phyloP scores from a whole-genome alignment of 2,329 filamentous ascomycete species.

The Colletotrichum falcatum region DNA sequence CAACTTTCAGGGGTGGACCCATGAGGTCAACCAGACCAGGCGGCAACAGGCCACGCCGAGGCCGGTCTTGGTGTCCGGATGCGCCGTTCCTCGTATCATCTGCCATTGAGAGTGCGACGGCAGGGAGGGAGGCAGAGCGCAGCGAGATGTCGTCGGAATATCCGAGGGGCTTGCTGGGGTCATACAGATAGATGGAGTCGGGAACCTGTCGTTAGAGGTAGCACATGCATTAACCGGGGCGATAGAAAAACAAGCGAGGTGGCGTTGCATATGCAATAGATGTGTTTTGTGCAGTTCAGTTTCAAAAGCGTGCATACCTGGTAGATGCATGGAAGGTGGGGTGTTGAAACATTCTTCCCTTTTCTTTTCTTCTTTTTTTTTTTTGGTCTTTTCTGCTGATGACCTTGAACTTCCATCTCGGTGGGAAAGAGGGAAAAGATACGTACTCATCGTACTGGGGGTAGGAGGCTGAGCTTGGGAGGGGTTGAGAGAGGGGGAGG shows the following conservation, averaged over 20 bases:
- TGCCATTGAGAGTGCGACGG: constrained; percentile 41
- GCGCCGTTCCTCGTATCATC: constrained; percentile 25
- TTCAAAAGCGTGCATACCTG: constrained; percentile 11
- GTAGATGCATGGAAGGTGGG: constrained; percentile 32
- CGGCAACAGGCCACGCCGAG: constrained; percentile 54
- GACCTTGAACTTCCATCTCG: constrained; percentile 3
- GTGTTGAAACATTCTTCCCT: constrained; percentile 4
- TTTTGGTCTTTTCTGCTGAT: not conserved
- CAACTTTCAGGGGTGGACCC: constrained; percentile 67
- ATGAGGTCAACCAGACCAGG: constrained; percentile 60
- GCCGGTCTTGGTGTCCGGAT: constrained; percentile 29
- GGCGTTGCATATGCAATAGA: not conserved
- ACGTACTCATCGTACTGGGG: not conserved
- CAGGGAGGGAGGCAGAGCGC: constrained; percentile 10
- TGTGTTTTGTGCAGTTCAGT: constrained; percentile 36
- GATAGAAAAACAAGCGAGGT: constrained; percentile 23
- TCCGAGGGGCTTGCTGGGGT: not conserved
- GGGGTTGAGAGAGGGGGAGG: constrained; percentile 1
- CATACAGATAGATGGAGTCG: constrained; percentile 14
- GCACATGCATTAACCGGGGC: constrained; percentile 29
- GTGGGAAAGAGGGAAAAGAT: not conserved
- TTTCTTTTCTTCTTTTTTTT: not conserved
- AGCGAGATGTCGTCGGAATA: not conserved
- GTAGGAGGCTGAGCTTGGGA: not conserved
- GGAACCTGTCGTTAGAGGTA: constrained; percentile 24